A percentile compares a stretch with the other conserved stretches of the same genome.
phyloP scores from a whole-genome alignment of 192 early-diverging fungal species.

The Podila epicladia region DNA sequence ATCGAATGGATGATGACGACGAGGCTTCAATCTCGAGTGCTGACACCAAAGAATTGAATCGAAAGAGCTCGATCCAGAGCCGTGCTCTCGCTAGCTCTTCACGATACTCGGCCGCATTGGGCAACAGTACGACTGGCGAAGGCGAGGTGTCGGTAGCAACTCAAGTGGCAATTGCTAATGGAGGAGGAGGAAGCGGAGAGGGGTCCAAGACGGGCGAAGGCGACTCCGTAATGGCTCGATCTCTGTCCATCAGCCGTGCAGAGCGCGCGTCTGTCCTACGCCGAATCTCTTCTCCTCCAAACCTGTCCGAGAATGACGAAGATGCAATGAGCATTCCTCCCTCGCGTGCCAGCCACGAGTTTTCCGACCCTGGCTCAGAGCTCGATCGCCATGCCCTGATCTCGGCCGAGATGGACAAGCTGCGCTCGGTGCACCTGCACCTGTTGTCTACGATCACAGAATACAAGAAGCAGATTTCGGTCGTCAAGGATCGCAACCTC shows the following conservation, averaged over 20 bases:
- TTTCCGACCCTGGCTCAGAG: slow-evolving; percentile 34
- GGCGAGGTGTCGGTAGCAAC: neutral
- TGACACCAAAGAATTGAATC: slow-evolving; percentile 12
- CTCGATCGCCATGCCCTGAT: slow-evolving; percentile 57
- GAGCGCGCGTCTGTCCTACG: slow-evolving; percentile 26
- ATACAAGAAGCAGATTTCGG: slow-evolving; percentile 57
- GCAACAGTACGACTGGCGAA: neutral
- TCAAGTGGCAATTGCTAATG: neutral
- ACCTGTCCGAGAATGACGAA: slow-evolving; percentile 14
- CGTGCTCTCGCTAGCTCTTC: slow-evolving; percentile 17
- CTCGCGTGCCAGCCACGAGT: slow-evolving; percentile 24
- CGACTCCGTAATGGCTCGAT: slow-evolving; percentile 24
- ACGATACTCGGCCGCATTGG: slow-evolving; percentile 22
- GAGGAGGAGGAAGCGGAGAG: neutral
- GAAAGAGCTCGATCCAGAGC: slow-evolving; percentile 23
- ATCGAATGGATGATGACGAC: slow-evolving; percentile 26
- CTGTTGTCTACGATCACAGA: slow-evolving; percentile 55
- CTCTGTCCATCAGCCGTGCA: slow-evolving; percentile 35
- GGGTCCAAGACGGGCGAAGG: slow-evolving; percentile 3
- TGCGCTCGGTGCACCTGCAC: slow-evolving; percentile 51
- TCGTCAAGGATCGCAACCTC: slow-evolving; percentile 50
- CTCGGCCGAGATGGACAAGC: slow-evolving; percentile 59
- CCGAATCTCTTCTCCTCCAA: slow-evolving; percentile 17
- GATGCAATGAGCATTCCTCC: slow-evolving; percentile 12
- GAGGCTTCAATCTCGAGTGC: slow-evolving; percentile 31